Percentiles rank a stretch among this genome's conserved stretches.
phyloP scores from a whole-genome alignment of 768 basidiomycete genomes.

The Kwoniella dendrophila region DNA sequence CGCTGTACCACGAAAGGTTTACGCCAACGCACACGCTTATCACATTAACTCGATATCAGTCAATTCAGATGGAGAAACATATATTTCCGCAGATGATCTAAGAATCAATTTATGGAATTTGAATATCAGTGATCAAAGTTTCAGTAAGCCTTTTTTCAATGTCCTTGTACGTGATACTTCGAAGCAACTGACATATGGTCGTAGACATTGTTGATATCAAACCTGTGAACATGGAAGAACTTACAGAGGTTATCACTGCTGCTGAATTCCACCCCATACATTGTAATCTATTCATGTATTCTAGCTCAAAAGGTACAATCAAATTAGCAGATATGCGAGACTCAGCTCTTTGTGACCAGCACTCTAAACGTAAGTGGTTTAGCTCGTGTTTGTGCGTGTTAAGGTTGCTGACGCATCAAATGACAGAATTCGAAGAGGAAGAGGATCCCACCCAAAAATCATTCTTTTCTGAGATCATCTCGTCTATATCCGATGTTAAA shows the following conservation, averaged over 20 bases:
- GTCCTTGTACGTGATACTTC: neutral
- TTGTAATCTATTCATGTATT: conserved; percentile 99
- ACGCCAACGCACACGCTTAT: conserved; percentile 98
- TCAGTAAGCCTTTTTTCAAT: conserved; percentile 68
- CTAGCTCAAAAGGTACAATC: conserved; percentile 98
- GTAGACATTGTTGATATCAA: conserved; percentile 99
- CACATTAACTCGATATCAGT: conserved; percentile 99
- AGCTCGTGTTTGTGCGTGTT: conserved; percentile 4
- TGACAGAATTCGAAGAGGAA: conserved; percentile 92
- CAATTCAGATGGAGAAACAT: conserved; percentile 99
- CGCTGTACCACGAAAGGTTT: conserved; percentile 96
- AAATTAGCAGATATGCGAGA: conserved; percentile 99
- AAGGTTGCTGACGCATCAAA: neutral
- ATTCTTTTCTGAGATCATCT: conserved; percentile 99
- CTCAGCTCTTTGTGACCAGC: conserved; percentile 90
- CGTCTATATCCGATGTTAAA: conserved; percentile 98
- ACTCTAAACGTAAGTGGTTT: conserved; percentile 81
- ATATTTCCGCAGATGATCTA: conserved; percentile 98
- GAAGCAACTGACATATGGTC: neutral
- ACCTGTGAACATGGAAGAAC: conserved; percentile 98
- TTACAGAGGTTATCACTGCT: conserved; percentile 99
- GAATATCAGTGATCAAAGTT: conserved; percentile 97
- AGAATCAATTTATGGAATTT: conserved; percentile 98
- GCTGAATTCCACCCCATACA: conserved; percentile 97
- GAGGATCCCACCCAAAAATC: conserved; percentile 96